Conservation (phyloP, 148 eudicot species). For the Cornus florida region DNA sequence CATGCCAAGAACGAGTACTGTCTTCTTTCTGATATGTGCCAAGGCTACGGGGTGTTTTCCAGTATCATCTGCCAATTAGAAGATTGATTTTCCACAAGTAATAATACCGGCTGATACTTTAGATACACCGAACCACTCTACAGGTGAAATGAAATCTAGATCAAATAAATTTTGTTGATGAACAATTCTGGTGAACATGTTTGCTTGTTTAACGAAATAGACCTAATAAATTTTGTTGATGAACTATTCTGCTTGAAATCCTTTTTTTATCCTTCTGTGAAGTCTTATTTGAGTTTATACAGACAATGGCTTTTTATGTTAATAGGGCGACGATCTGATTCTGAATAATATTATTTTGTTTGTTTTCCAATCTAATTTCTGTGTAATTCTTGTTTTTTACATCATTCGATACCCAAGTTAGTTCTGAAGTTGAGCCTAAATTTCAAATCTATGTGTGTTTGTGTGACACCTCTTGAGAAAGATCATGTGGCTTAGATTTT, state of each 20-base stretch:
- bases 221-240: neutral
- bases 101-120: neutral
- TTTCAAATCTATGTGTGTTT: too few relatives aligned
- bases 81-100: constrained; percentile 34
- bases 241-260: neutral
- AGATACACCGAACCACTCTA: neutral
- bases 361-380: neutral
- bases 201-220: neutral
- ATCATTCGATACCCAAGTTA: too few relatives aligned
- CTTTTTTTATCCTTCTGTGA: neutral
- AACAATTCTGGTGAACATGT: neutral
- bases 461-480: too few relatives aligned
- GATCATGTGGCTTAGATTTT: too few relatives aligned
- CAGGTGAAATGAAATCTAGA: too few relatives aligned
- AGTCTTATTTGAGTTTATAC: neutral
- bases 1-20: constrained; percentile 98
- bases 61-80: constrained; percentile 85
- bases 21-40: constrained; percentile 87
- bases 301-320: neutral
- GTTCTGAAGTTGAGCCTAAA: too few relatives aligned
- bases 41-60: constrained; percentile 81
- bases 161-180: constrained; percentile 1
- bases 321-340: neutral
- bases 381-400: too few relatives aligned
- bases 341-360: neutral